Evolutionary conservation across 176 grass and related monocot genomes (phyloP).

Genomic region (Aegilops sharonensis): DNA sequence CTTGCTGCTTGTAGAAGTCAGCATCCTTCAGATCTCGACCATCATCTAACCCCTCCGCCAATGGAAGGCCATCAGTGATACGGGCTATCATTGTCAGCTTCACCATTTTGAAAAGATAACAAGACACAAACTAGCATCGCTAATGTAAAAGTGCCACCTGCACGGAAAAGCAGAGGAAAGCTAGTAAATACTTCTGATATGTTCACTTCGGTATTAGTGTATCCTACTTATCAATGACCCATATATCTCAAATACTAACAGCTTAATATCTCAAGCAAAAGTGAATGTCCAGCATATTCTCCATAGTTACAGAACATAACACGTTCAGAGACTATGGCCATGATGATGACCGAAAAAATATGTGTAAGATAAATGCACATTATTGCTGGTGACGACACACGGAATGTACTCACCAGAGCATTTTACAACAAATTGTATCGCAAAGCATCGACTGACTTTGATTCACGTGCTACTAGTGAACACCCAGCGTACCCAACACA

Average conservation of each 20-base stretch:
- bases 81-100: slow-evolving; percentile 97
- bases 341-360: too few species aligned
- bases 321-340: background rate
- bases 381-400: background rate
- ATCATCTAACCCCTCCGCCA: slow-evolving; percentile 85
- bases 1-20: slow-evolving; percentile 92
- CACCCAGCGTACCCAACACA: background rate
- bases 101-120: slow-evolving; percentile 53
- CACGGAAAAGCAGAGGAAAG: slow-evolving; percentile 4
- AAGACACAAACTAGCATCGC: slow-evolving; percentile 21
- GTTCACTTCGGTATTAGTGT: background rate
- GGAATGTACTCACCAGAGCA: background rate
- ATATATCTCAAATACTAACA: background rate
- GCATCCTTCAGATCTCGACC: slow-evolving; percentile 72
- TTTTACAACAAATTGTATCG: background rate
- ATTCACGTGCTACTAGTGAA: background rate
- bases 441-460: background rate
- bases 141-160: slow-evolving; percentile 32
- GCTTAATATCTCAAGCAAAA: background rate
- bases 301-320: background rate
- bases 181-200: slow-evolving; percentile 6
- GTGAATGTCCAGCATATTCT: background rate
- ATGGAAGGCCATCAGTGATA: slow-evolving; percentile 79
- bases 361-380: background rate
- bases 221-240: background rate